A percentile compares a stretch with the other conserved stretches of the same genome.
These are phyloP conservation scores for Candida nonsorbophila DNA, from an alignment of 805 yeast genomes.

Conservation along the genomic window DNA sequence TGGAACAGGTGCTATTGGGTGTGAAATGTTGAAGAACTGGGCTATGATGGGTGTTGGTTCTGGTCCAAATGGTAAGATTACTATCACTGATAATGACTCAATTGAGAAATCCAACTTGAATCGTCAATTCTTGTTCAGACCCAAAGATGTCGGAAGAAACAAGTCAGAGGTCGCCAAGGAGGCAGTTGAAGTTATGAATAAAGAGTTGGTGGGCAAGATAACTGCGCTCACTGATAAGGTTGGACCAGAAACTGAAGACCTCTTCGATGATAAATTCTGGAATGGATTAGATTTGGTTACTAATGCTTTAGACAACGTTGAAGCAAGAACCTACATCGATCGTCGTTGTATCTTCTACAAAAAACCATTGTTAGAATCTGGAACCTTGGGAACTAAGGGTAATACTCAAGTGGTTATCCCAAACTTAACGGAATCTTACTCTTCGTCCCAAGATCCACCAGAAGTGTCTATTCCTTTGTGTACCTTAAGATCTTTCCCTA, in stretches of 20 bases:
- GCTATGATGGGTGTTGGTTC: conserved; percentile 94
- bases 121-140: conserved; percentile 92
- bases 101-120: conserved; percentile 94
- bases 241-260: conserved; percentile 85
- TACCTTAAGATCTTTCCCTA: conserved; percentile 95
- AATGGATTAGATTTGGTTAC: conserved; percentile 78
- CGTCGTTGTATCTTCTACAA: conserved; percentile 91
- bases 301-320: conserved; percentile 95
- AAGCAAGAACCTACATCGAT: conserved; percentile 96
- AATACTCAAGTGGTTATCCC: conserved; percentile 97
- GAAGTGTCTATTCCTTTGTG: conserved; percentile 96
- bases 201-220: conserved; percentile 73
- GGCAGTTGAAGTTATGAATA: conserved; percentile 84
- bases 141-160: conserved; percentile 87
- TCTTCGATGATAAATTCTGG: conserved; percentile 88
- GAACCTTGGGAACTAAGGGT: conserved; percentile 97
- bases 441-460: conserved; percentile 97
- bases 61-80: conserved; percentile 81
- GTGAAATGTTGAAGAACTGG: conserved; percentile 98
- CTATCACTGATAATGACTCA: conserved; percentile 88
- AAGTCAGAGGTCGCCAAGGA: conserved; percentile 87
- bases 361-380: conserved; percentile 90
- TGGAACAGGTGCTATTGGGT: conserved; percentile 98
- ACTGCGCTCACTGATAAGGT: conserved; percentile 79
- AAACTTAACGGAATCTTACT: conserved; percentile 87